Evolutionary conservation across 768 basidiomycete genomes (phyloP).

Genomic region (Leccinum aurantiacum): DNA sequence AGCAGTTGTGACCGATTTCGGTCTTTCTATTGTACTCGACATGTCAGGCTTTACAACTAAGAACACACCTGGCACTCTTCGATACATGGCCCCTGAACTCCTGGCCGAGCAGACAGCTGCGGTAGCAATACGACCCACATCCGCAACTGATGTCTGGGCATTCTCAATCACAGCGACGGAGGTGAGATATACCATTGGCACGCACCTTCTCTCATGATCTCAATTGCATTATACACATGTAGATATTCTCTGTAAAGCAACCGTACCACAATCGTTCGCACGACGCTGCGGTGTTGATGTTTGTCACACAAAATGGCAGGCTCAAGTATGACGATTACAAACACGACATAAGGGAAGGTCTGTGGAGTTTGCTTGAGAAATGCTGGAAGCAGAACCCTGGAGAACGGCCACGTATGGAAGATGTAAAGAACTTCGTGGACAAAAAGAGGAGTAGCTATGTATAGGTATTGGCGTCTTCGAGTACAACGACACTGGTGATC

Average conservation of each 20-base stretch:
- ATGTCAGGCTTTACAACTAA: constrained; percentile 38
- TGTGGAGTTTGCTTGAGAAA: constrained; percentile 21
- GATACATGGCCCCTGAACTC: constrained; percentile 43
- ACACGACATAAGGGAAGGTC: constrained; percentile 14
- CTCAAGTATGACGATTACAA: constrained; percentile 23
- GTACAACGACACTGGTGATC: not conserved
- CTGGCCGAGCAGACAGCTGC: constrained; percentile 17
- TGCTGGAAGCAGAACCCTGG: constrained; percentile 18
- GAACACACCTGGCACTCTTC: constrained; percentile 34
- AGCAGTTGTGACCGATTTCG: constrained; percentile 40
- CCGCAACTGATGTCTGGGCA: constrained; percentile 37
- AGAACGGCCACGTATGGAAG: constrained; percentile 16
- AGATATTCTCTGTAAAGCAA: constrained; percentile 27
- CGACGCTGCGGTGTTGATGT: constrained; percentile 21
- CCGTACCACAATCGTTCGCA: constrained; percentile 20
- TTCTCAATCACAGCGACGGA: constrained; percentile 38
- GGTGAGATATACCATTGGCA: constrained; percentile 16
- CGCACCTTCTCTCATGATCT: not conserved
- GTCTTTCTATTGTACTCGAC: constrained; percentile 39
- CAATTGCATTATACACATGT: not conserved
- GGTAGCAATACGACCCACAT: constrained; percentile 23
- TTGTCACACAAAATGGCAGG: constrained; percentile 13
- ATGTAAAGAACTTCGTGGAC: constrained; percentile 17
- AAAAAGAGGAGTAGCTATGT: constrained; percentile 20
- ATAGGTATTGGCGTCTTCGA: not conserved